Evolutionary conservation across 2,329 filamentous ascomycete species (phyloP).

Genomic region (Pezizomycotina sp.): DNA sequence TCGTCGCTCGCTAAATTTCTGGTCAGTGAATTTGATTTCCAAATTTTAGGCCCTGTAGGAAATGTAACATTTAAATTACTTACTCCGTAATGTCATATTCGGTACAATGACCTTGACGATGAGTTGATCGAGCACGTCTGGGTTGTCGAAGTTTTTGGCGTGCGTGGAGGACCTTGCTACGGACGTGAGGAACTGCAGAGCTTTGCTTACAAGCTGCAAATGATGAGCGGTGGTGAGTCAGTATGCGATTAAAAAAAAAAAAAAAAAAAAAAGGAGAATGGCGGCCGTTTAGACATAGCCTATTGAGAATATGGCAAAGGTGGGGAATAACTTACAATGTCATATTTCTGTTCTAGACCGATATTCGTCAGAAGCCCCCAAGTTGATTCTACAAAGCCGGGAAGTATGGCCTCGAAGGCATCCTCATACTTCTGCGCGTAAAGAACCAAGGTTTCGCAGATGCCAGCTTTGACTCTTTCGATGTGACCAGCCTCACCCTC

Average conservation of each 20-base stretch:
- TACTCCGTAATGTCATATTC: conserved; percentile 61
- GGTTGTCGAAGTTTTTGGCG: conserved; percentile 69
- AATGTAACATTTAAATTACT: conserved; percentile 2
- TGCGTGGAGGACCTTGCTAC: conserved; percentile 65
- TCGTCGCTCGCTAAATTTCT: conserved; percentile 56
- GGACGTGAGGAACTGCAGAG: conserved; percentile 82
- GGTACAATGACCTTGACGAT: conserved; percentile 92
- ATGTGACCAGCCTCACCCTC: conserved; percentile 73
- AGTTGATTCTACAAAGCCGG: conserved; percentile 71
- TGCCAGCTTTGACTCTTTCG: conserved; percentile 80
- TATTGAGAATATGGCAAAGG: neutral
- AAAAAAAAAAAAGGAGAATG: no score
- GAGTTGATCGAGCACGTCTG: conserved; percentile 63
- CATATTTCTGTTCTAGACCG: conserved; percentile 78
- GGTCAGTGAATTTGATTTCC: neutral
- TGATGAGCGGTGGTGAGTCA: neutral
- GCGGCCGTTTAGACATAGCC: no score
- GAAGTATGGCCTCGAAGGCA: conserved; percentile 65
- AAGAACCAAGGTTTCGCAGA: conserved; percentile 76
- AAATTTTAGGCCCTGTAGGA: neutral
- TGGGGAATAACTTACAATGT: conserved; percentile 37
- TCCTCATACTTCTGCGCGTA: conserved; percentile 94
- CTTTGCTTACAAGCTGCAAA: conserved; percentile 61
- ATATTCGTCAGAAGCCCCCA: conserved; percentile 83
- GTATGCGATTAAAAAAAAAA: no score